Conservation (phyloP, 2,329 filamentous ascomycete genomes). For the Fusarium sp. region DNA sequence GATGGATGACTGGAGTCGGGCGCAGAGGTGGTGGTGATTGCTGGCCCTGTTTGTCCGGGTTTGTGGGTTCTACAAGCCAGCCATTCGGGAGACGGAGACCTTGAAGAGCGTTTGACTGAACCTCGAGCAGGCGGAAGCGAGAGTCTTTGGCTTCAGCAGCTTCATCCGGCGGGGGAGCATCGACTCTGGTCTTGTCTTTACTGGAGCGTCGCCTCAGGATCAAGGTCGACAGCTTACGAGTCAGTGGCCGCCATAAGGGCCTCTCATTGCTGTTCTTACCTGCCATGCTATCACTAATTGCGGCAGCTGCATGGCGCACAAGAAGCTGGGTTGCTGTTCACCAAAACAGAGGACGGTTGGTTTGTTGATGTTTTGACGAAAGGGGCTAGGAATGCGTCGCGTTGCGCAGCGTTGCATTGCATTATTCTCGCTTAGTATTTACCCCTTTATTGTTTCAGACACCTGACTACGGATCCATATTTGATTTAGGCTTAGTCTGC, state of each 20-base stretch:
- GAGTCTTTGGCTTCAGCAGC: not conserved
- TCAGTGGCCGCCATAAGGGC: constrained; percentile 22
- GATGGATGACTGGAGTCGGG: not conserved
- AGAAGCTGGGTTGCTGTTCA: too few relatives aligned
- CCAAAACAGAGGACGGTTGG: too few relatives aligned
- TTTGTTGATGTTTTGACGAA: too few relatives aligned
- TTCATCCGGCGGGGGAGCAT: not conserved
- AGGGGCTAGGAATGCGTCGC: too few relatives aligned
- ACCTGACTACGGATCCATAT: too few relatives aligned
- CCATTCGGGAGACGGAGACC: constrained; percentile 15
- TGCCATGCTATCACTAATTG: constrained; percentile 7
- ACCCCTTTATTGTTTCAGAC: too few relatives aligned
- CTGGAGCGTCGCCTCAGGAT: constrained; percentile 8
- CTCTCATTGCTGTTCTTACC: constrained; percentile 19
- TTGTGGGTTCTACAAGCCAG: constrained; percentile 18
- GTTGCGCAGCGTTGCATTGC: too few relatives aligned
- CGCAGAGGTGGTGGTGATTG: not conserved
- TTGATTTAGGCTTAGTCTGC: too few relatives aligned
- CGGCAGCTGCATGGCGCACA: too few relatives aligned
- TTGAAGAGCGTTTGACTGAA: constrained; percentile 16
- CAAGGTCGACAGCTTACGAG: constrained; percentile 19
- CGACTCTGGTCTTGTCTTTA: constrained; percentile 14
- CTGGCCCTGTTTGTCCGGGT: constrained; percentile 1
- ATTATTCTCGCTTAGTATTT: too few relatives aligned
- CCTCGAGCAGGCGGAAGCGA: constrained; percentile 18